Evolutionary conservation across 2,329 filamentous ascomycete genomes (phyloP).

Genomic region (Botrytis aclada): DNA sequence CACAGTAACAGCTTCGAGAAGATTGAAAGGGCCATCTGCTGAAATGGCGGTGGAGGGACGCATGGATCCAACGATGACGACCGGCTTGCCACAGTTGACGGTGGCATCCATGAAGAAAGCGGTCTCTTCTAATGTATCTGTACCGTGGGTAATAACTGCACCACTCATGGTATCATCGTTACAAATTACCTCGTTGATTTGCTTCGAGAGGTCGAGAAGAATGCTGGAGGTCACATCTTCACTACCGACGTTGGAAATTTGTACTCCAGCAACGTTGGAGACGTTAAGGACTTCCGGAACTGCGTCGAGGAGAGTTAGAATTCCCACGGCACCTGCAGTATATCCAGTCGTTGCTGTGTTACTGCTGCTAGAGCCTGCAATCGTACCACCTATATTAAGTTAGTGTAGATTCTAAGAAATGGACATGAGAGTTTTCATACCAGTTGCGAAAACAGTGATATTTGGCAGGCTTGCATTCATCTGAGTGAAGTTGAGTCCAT

Average conservation of each 20-base stretch:
- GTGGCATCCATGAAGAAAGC: conserved; percentile 62
- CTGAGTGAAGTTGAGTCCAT: conserved; percentile 33
- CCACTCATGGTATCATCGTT: conserved; percentile 41
- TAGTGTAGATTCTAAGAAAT: background rate
- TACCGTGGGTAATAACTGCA: conserved; percentile 62
- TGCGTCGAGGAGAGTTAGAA: conserved; percentile 48
- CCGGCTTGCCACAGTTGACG: conserved; percentile 54
- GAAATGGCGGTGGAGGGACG: conserved; percentile 59
- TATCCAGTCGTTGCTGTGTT: conserved; percentile 55
- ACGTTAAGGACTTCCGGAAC: conserved; percentile 54
- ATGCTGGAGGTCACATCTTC: conserved; percentile 48
- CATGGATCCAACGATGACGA: conserved; percentile 61
- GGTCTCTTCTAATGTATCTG: conserved; percentile 62
- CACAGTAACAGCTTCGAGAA: conserved; percentile 57
- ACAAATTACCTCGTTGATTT: conserved; percentile 46
- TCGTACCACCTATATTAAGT: conserved; percentile 53
- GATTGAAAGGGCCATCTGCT: conserved; percentile 61
- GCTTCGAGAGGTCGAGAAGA: conserved; percentile 47
- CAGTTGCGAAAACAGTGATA: conserved; percentile 32
- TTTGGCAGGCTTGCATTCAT: conserved; percentile 30
- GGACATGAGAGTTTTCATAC: background rate
- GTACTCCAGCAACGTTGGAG: conserved; percentile 52
- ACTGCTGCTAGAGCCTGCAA: conserved; percentile 51
- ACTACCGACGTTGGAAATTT: conserved; percentile 50
- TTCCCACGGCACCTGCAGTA: conserved; percentile 40